Evolutionary conservation across 257 asterid genomes (phyloP).

Genomic region (Rehmannia glutinosa): DNA sequence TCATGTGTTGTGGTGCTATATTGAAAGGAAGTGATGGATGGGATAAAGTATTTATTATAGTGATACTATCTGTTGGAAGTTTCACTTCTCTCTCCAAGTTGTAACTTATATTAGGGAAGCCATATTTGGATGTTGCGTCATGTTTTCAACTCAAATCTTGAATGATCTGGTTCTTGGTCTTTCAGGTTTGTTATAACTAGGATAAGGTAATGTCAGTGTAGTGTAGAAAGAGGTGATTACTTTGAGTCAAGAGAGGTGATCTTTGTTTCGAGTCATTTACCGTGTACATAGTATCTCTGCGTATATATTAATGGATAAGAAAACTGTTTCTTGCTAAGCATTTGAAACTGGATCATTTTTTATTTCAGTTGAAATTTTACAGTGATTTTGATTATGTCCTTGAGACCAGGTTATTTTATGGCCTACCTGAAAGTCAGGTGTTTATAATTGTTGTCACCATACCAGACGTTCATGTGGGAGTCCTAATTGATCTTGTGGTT

Average conservation of each 20-base stretch:
- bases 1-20: not conserved
- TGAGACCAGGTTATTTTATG: not conserved
- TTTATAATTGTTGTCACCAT: not conserved
- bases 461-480: not conserved
- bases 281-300: not conserved
- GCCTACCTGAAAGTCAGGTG: not conserved
- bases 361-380: not conserved
- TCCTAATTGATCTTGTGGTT: not conserved
- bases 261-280: not conserved
- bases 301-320: not conserved
- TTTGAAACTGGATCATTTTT: not conserved
- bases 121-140: not conserved
- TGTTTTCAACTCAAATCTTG: conserved; percentile 1
- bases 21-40: not conserved
- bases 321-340: not conserved
- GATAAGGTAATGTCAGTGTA: not conserved
- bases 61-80: not conserved
- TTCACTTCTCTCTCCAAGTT: not conserved
- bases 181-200: not conserved
- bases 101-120: not conserved
- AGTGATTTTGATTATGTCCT: not conserved
- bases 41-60: not conserved
- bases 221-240: not conserved
- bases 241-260: not conserved
- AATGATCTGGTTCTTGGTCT: not conserved